Evolutionary conservation across 192 early-diverging fungal species (phyloP).

Genomic region (Piromyces finnis): DNA sequence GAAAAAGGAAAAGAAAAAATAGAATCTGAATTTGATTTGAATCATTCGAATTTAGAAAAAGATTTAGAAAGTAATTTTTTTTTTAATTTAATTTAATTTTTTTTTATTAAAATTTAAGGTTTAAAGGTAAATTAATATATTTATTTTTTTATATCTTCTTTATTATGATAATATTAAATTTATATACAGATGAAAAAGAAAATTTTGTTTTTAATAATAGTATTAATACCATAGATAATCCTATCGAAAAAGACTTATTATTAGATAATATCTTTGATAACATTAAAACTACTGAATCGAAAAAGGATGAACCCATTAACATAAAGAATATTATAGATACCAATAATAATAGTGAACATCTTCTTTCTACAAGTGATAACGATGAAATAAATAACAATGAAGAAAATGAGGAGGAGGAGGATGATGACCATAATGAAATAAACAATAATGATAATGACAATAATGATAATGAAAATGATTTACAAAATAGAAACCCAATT

Average conservation of each 20-base stretch:
- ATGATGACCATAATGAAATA: constrained; percentile 4
- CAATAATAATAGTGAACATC: neutral
- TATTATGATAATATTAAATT: too few species aligned
- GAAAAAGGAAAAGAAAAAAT: neutral
- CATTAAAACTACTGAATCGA: neutral
- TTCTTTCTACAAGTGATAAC: neutral
- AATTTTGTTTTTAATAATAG: too few species aligned
- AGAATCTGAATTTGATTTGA: neutral
- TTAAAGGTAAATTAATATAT: too few species aligned
- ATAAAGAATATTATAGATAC: neutral
- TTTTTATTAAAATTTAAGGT: too few species aligned
- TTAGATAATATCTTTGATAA: too few species aligned
- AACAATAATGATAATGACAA: neutral
- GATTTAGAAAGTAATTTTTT: too few species aligned
- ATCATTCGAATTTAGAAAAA: neutral
- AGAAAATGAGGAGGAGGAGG: constrained; percentile 3
- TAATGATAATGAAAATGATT: neutral
- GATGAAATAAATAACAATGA: neutral
- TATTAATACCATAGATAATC: too few species aligned
- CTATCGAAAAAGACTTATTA: too few species aligned
- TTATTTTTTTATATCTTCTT: too few species aligned
- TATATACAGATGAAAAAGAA: too few species aligned
- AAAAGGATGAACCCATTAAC: neutral
- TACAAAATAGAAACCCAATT: too few species aligned
- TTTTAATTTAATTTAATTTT: too few species aligned